Evolutionary conservation across 805 yeast species (phyloP), one percentile per base, ranked within the genome.

Genomic region (Candida vaughaniae): DNA sequence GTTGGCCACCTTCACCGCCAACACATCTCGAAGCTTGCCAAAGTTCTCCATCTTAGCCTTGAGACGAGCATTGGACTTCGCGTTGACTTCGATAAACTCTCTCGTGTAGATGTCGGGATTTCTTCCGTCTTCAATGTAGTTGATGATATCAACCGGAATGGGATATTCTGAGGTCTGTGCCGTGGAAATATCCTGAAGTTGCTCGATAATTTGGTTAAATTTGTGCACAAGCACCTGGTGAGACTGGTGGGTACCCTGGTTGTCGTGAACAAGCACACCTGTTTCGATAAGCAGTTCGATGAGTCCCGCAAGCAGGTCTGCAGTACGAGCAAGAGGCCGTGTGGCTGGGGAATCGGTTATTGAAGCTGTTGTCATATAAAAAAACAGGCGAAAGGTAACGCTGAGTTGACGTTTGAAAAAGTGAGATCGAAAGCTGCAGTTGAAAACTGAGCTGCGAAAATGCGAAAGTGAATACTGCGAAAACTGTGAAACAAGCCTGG

Each of bases 31-130:
- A 46, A 90, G 72, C 38, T 75, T 71, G 33, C 55, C 63, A 63
- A 85, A 71, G 1, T 89, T 96, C 29, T 65, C 52, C 75, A 86
- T 78, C 58, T 87, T 87, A 3, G 96, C 98, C 52, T 88, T 77
- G 37, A 93, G 70, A 47, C 82, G 79, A 52, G 95, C 96, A 54
- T 93, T 93, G 30, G 89, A 80, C 49, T 87, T 82, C 26, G 89
- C 81, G n/a, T 93, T 84, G 23, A 91, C 86, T 56, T 93, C 99
- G 11, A 91, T 87, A 62, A 93, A 93, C 63, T 93, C 99, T 56
- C 99, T 75, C 1, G 98, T 89, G 60, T 93, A 93, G 26, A 93
- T 89, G 55, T 93, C 98, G 0, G 99, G 98, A 55, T 93, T 93
- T 48, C 99, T 71, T 2, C 99, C 99, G 53, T 88, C 95, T 55